Evolutionary conservation across 2,329 filamentous ascomycete species (phyloP).

Genomic region (Botrytis sinoallii): DNA sequence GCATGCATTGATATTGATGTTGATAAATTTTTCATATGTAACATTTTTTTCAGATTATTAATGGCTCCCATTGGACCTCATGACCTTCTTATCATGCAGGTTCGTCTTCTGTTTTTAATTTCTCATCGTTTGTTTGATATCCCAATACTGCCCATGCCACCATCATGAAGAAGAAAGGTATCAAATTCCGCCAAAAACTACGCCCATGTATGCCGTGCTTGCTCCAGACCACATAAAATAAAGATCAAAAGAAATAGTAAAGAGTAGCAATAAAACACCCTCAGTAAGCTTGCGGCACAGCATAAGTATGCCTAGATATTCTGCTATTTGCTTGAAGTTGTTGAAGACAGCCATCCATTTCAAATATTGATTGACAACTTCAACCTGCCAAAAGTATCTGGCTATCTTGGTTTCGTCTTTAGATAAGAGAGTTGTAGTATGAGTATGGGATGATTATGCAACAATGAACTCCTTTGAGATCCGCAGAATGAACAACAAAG

Average conservation of each 20-base stretch:
- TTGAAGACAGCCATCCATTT: not conserved
- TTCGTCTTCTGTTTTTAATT: not conserved
- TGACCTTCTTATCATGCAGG: not conserved
- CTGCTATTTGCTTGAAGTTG: not conserved
- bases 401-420: not conserved
- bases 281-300: not conserved
- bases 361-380: not conserved
- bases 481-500: not conserved
- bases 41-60: not conserved
- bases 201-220: not conserved
- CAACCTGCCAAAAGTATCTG: not conserved
- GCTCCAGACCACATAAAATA: not conserved
- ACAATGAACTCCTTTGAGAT: not conserved
- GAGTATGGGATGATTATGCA: not conserved
- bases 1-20: slow-evolving; percentile 4
- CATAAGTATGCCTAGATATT: not conserved
- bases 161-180: not conserved
- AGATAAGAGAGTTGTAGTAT: not conserved
- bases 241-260: not conserved
- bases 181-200: not conserved
- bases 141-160: not conserved
- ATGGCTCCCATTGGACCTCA: not conserved
- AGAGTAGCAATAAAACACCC: not conserved
- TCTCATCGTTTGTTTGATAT: not conserved
- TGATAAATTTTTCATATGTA: no score